Base-by-base conservation (phyloP, 306 rosid genomes). In the Cucurbita pepo region DNA sequence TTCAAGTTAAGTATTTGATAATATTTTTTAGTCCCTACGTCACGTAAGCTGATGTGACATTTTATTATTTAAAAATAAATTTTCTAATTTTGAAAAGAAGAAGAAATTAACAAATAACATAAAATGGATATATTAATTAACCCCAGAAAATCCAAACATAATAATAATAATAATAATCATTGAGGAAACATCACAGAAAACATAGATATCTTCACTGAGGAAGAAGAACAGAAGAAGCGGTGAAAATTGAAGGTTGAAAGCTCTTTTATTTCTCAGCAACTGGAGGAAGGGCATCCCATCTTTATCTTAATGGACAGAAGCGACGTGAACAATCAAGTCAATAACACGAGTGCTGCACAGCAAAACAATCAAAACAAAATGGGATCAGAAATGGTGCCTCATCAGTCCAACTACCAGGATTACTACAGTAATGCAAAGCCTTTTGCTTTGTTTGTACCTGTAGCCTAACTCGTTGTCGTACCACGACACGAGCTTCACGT, bases 381-480 rank as follows among this genome's bases (percentile, higher is more conserved):
- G 5, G 19, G 6, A 22, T 65, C 54, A 44, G 38, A 6, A 19
- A 65, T 41, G 22, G 22, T 21, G 22, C 22, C 22, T 21, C 22
- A 21, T 21, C 22, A 21, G 22, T 21, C 22, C 22, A 0, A 21
- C 22, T 21, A 16, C 10, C 70, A 21, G 18, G 11, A 65, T 11
- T 19, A 3, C n/a, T 40, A 7, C 55, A 64, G 34, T 36, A 75
- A 19, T 14, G 41, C 18, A 59, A 78, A 70, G 45, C 18, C 44
- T 72, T 19, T 19, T 0, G 51, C 6, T 9, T 21, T 19, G 53
- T 48, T 41, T 11, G 79, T 81, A 90, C 96, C 94, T 90, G 88
- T 90, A 90, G 38, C 95, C 95, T 88, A 77, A 64, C 82, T 90
- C 95, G 55, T 90, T 90, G 84, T 90, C 95, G 12, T 90, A 90